These are phyloP conservation scores for Periconia sp. DNA, from an alignment of 2,329 filamentous ascomycete species.

Conservation along the genomic window DNA sequence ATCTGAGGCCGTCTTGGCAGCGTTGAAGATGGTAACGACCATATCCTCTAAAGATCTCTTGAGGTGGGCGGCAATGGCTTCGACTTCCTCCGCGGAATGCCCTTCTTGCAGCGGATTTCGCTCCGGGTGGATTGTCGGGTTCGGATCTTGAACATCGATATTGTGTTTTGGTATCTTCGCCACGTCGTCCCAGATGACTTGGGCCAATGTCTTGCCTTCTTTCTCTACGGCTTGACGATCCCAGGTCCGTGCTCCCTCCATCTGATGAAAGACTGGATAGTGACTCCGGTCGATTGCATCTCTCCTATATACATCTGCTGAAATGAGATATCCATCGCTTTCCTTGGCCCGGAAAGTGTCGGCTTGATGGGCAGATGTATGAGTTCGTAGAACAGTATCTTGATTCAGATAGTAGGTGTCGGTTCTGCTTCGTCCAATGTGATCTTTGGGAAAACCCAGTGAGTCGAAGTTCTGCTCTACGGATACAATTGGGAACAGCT, in stretches of 20 bases:
- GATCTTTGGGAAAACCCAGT: constrained; percentile 86
- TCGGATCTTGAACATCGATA: constrained; percentile 81
- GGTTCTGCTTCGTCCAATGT: constrained; percentile 83
- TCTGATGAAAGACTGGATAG: constrained; percentile 98
- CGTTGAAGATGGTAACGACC: constrained; percentile 85
- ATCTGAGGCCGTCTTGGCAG: constrained; percentile 68
- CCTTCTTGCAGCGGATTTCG: constrained; percentile 83
- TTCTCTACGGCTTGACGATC: constrained; percentile 67
- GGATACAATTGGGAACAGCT: constrained; percentile 79
- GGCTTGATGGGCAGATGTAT: constrained; percentile 92
- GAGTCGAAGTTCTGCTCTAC: constrained; percentile 94
- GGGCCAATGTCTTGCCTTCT: constrained; percentile 55
- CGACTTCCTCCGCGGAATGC: constrained; percentile 77
- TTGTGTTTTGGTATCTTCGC: constrained; percentile 73
- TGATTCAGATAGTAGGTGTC: constrained; percentile 97
- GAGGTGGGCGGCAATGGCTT: constrained; percentile 82
- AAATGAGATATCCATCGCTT: constrained; percentile 84
- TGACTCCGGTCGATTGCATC: constrained; percentile 95
- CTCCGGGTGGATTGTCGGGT: constrained; percentile 76
- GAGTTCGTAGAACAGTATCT: constrained; percentile 83
- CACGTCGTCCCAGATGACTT: constrained; percentile 73
- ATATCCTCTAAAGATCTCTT: constrained; percentile 89
- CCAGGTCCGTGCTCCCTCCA: constrained; percentile 95
- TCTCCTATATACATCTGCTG: constrained; percentile 91
- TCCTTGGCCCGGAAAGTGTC: constrained; percentile 76